Conservation (phyloP, 2,329 filamentous ascomycete species). For the Lachnellula hyalina region DNA sequence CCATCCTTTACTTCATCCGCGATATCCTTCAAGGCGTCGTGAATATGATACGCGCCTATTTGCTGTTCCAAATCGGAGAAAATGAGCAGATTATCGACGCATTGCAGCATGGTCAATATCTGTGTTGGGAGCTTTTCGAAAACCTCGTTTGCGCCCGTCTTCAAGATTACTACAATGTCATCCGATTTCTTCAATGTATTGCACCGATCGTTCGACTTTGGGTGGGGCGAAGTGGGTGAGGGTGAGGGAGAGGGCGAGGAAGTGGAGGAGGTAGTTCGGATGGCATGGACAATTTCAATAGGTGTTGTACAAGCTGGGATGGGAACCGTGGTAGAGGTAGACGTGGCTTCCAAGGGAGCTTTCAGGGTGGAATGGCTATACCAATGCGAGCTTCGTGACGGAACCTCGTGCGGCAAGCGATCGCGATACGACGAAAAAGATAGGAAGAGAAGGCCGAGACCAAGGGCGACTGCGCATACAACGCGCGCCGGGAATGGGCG, state of each 20-base stretch:
- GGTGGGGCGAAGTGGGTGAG: neutral
- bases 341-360: too few relatives aligned
- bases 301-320: too few relatives aligned
- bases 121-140: slow-evolving; percentile 48
- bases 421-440: neutral
- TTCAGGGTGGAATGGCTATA: too few relatives aligned
- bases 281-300: neutral
- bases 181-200: neutral
- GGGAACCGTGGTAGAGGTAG: too few relatives aligned
- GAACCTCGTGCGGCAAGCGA: too few relatives aligned
- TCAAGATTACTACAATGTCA: slow-evolving; percentile 40
- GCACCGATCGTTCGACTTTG: neutral
- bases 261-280: neutral
- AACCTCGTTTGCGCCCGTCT: slow-evolving; percentile 52
- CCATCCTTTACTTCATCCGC: slow-evolving; percentile 36
- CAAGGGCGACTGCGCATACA: neutral
- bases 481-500: neutral
- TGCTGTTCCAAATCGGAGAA: slow-evolving; percentile 51
- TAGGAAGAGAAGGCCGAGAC: neutral
- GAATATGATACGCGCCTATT: slow-evolving; percentile 39
- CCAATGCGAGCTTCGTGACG: too few relatives aligned
- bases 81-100: slow-evolving; percentile 45
- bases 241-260: neutral
- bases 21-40: slow-evolving; percentile 43
- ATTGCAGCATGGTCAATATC: slow-evolving; percentile 45